These are phyloP conservation scores for Voacanga thouarsii DNA, from an alignment of 257 asterid genomes.

Conservation along the genomic window DNA sequence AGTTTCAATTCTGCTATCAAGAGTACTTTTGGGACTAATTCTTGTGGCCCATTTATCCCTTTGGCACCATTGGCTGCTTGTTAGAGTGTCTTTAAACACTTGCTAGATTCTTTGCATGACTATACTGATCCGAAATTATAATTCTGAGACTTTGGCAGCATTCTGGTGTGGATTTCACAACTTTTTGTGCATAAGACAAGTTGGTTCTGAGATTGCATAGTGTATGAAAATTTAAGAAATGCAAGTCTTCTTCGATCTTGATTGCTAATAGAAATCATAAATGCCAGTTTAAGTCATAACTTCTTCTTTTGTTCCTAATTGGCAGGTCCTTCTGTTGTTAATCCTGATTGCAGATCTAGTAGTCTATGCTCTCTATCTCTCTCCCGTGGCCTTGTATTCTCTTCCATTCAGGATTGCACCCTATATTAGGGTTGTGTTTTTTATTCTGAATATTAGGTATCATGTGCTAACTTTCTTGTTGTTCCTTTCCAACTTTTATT, in stretches of 20 bases:
- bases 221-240: not conserved
- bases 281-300: not conserved
- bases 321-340: slow-evolving; percentile 64
- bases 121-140: not conserved
- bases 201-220: slow-evolving; percentile 6
- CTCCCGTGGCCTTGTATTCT: slow-evolving; percentile 56
- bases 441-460: slow-evolving; percentile 75
- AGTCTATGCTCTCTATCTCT: slow-evolving; percentile 53
- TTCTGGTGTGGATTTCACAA: not conserved
- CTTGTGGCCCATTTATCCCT: not conserved
- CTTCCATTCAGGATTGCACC: slow-evolving; percentile 93
- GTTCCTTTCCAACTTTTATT: not conserved
- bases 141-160: not conserved
- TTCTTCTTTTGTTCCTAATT: slow-evolving; percentile 11
- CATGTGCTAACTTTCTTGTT: not conserved
- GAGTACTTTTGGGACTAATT: not conserved
- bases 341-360: slow-evolving; percentile 61
- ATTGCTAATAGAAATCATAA: not conserved
- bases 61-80: not conserved
- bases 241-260: not conserved
- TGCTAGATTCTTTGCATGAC: not conserved
- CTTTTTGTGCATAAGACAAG: not conserved
- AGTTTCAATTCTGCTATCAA: not conserved
- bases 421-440: slow-evolving; percentile 70
- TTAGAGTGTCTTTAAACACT: not conserved